These are phyloP conservation scores for Cornus florida DNA, from an alignment of 148 eudicot genomes.

Conservation along the genomic window DNA sequence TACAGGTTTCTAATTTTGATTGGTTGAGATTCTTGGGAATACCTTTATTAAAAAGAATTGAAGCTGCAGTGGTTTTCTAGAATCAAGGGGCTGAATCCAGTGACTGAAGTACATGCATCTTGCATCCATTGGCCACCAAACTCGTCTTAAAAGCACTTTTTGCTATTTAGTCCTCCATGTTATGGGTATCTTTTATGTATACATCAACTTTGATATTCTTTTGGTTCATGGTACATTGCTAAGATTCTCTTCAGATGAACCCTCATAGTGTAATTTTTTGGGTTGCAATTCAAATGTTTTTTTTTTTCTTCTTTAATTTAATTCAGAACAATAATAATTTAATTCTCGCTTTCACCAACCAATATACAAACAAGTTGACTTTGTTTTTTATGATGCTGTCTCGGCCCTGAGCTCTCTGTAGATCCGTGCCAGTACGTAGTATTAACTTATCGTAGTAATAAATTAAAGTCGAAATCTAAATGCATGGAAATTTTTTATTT, in stretches of 20 bases:
- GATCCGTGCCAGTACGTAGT: no score
- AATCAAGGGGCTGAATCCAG: not conserved
- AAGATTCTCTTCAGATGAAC: conserved; percentile 4
- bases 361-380: no score
- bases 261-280: not conserved
- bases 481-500: no score
- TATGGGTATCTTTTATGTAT: not conserved
- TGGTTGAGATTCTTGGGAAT: not conserved
- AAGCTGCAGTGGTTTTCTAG: not conserved
- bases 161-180: conserved; percentile 1
- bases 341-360: no score
- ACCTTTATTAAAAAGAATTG: not conserved
- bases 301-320: no score
- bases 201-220: not conserved
- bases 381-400: no score
- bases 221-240: not conserved
- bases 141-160: not conserved
- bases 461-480: no score
- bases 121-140: not conserved
- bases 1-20: not conserved
- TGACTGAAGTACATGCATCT: conserved; percentile 10
- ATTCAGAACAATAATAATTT: no score
- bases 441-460: no score
- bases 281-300: no score
- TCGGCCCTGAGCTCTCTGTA: no score